phyloP scores from a whole-genome alignment of 2,329 filamentous ascomycete genomes.

The Nemania sp. region DNA sequence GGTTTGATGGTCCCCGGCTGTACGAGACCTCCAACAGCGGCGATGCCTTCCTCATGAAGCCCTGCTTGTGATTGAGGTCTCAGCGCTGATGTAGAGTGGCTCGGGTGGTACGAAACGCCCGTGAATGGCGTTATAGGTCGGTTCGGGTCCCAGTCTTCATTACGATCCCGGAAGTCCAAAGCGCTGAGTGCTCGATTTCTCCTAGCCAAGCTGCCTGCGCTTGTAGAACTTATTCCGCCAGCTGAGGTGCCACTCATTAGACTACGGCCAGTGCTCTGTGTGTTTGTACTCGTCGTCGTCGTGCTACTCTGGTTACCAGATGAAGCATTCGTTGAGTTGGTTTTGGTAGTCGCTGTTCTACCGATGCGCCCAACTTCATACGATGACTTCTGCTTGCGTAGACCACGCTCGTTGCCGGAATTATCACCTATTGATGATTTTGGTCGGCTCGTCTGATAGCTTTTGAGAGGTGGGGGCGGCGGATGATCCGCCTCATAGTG shows the following conservation, averaged over 20 bases:
- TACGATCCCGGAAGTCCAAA: slow-evolving; percentile 61
- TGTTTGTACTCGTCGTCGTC: slow-evolving; percentile 69
- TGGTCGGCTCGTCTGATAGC: slow-evolving; percentile 55
- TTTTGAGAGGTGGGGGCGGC: slow-evolving; percentile 52
- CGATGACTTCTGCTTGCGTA: slow-evolving; percentile 72
- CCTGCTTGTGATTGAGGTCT: slow-evolving; percentile 69
- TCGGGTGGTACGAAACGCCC: slow-evolving; percentile 88
- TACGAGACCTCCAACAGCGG: slow-evolving; percentile 77
- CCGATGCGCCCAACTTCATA: slow-evolving; percentile 77
- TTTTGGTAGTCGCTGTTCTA: slow-evolving; percentile 87
- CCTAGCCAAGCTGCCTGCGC: slow-evolving; percentile 88
- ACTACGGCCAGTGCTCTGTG: slow-evolving; percentile 78
- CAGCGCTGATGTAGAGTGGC: slow-evolving; percentile 67
- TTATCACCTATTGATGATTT: slow-evolving; percentile 61
- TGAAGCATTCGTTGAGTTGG: slow-evolving; percentile 78
- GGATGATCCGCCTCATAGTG: slow-evolving; percentile 43
- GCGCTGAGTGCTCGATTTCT: slow-evolving; percentile 72
- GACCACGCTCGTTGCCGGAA: slow-evolving; percentile 48
- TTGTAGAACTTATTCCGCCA: slow-evolving; percentile 89
- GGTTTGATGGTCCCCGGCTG: slow-evolving; percentile 63
- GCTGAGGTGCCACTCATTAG: slow-evolving; percentile 94
- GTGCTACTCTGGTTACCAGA: slow-evolving; percentile 70
- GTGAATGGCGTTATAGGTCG: slow-evolving; percentile 70
- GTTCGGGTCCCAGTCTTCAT: slow-evolving; percentile 51
- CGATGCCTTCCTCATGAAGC: slow-evolving; percentile 66